Evolutionary conservation across 2,329 filamentous ascomycete genomes (phyloP), one percentile per base, ranked within the genome.

Genomic region (Aspergillus aculeatinus): DNA sequence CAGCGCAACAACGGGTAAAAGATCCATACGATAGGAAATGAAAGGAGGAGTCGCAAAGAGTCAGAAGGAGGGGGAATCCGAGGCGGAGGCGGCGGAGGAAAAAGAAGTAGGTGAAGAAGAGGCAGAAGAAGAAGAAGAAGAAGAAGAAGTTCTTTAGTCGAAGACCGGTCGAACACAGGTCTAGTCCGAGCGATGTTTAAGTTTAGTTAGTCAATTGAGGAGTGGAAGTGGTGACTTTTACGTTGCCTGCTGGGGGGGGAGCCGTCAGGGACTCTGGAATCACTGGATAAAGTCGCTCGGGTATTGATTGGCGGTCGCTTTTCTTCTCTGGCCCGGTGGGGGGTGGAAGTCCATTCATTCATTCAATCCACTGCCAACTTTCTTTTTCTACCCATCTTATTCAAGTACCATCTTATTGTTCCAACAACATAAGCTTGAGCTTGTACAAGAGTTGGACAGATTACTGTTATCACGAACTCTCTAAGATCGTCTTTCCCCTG

Each of bases 241-340:
- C 53, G 53, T 55, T 47, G 42, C 39, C 53, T 21, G 53, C 33
- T 44, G 44, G 44, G 44, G 19, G 7, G 27, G 27, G 7, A 3
- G 27, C 39, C 11, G 53, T 31, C 53, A 55, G 53, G 53, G 53
- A 55, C 53, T 48, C 53, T 48, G 23, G 23, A 23, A 23, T 23
- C 23, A 23, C 23, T 23, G 53, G 53, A 47, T 25, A 48, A 33
- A 31, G 12, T 12, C n/a, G n/a, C 39, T 44, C n/a, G 42, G 27
- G 16, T 47, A 23, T 23, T 23, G 42, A 55, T 55, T 55, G 53
- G 53, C 27, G 11, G 47, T 44, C 42, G 25, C 53, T 48, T 42
- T 10, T 55, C 53, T 21, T 23, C 44, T 55, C 5, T 47, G 33
- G 19, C 42, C 53, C 39, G 39, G 16, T 19, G 39, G 39, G 33